Evolutionary conservation across 192 early-diverging fungal genomes (phyloP).

Genomic region (Gaertneriomyces semiglobifer): DNA sequence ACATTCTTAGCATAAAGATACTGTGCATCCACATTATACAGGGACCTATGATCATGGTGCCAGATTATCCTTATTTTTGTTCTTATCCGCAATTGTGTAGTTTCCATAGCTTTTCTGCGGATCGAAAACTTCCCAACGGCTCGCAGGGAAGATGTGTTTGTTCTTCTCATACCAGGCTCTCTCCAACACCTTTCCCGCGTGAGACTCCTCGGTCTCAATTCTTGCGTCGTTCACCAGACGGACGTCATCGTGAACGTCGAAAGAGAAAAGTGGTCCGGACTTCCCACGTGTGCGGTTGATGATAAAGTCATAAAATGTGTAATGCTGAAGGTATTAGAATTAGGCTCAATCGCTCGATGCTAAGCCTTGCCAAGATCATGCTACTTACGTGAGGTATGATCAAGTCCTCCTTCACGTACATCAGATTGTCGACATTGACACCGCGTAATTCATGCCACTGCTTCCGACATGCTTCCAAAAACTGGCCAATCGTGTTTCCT

Average conservation of each 20-base stretch:
- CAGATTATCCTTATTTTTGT: constrained; percentile 27
- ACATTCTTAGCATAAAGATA: no score
- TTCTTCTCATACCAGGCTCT: constrained; percentile 59
- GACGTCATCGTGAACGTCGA: constrained; percentile 93
- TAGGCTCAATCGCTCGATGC: no score
- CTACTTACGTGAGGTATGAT: constrained; percentile 85
- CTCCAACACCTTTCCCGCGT: constrained; percentile 92
- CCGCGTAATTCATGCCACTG: constrained; percentile 81
- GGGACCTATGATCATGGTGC: no score
- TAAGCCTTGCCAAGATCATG: no score
- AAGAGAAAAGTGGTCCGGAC: constrained; percentile 88
- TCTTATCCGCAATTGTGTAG: constrained; percentile 62
- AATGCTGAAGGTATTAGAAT: constrained; percentile 31
- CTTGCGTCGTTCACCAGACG: constrained; percentile 76
- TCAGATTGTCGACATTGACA: constrained; percentile 76
- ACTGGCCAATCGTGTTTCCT: constrained; percentile 82
- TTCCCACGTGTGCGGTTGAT: constrained; percentile 94
- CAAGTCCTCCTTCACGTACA: constrained; percentile 94
- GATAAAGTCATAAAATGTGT: constrained; percentile 87
- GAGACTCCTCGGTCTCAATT: constrained; percentile 89
- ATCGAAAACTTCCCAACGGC: constrained; percentile 89
- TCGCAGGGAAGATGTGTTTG: constrained; percentile 95
- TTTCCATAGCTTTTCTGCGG: constrained; percentile 70
- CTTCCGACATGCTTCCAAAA: constrained; percentile 75
- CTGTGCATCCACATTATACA: no score